Evolutionary conservation across 139 green algal species (phyloP).

Genomic region (Gonium pectorale): DNA sequence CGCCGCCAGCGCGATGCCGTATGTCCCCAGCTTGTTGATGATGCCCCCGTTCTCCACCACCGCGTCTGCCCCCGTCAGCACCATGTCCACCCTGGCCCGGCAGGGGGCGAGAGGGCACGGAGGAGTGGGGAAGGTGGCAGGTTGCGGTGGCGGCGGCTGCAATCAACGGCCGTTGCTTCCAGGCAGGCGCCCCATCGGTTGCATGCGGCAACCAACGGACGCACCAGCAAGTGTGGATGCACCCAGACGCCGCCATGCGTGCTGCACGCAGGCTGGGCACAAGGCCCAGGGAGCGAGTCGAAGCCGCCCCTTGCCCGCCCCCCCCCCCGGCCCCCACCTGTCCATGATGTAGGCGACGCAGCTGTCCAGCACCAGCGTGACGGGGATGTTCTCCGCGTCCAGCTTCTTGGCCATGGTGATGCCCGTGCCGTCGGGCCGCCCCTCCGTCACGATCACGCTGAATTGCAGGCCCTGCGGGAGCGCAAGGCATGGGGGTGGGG

Average conservation of each 20-base stretch:
- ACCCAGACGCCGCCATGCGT: too few relatives aligned
- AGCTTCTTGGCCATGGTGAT: conserved; percentile 82
- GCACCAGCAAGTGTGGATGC: too few relatives aligned
- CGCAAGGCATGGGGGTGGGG: not conserved
- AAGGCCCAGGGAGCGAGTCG: too few relatives aligned
- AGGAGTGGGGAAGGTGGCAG: too few relatives aligned
- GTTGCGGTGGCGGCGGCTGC: too few relatives aligned
- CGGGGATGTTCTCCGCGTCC: conserved; percentile 79
- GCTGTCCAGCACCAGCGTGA: conserved; percentile 88
- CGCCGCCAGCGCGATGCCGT: conserved; percentile 61
- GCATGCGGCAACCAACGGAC: too few relatives aligned
- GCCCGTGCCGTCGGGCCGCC: conserved; percentile 86
- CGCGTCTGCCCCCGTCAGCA: conserved; percentile 94
- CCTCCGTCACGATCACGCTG: conserved; percentile 93
- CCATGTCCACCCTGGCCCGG: conserved; percentile 82
- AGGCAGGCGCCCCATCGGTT: too few relatives aligned
- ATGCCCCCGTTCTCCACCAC: conserved; percentile 96
- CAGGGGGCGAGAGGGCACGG: not conserved
- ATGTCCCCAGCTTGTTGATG: conserved; percentile 96
- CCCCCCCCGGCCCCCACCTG: conserved; percentile 49
- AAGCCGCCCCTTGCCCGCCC: too few relatives aligned
- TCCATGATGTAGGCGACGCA: conserved; percentile 87
- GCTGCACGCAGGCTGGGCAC: too few relatives aligned
- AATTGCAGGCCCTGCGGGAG: conserved; percentile 84
- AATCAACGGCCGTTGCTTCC: too few relatives aligned